A percentile compares a stretch with the other conserved stretches of the same genome.
Evolutionary conservation across 1,284 basidiomycete species (phyloP).

Genomic region (Ceratobasidium sp.): DNA sequence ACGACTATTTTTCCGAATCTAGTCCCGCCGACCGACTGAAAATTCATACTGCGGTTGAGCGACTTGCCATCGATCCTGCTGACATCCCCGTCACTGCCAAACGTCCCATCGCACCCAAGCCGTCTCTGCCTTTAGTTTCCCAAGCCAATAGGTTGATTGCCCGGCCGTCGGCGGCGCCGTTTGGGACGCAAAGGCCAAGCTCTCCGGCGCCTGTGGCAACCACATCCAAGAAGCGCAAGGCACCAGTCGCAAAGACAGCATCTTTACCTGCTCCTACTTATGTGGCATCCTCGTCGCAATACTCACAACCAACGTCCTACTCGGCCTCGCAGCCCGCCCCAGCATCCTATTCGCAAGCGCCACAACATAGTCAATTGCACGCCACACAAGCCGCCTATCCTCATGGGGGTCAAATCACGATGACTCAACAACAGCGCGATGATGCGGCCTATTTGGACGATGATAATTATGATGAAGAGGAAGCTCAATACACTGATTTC

Average conservation of each 20-base stretch:
- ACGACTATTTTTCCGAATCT: conserved; percentile 5
- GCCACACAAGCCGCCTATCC: not conserved
- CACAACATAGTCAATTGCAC: not conserved
- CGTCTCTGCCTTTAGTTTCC: conserved; percentile 41
- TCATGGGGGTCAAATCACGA: conserved; percentile 13
- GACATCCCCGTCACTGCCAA: conserved; percentile 55
- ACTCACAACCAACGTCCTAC: not conserved
- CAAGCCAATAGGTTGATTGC: conserved; percentile 46
- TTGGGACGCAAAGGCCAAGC: conserved; percentile 6
- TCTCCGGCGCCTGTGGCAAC: conserved; percentile 7
- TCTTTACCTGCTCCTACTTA: not conserved
- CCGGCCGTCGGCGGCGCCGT: conserved; percentile 44
- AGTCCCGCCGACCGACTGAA: conserved; percentile 67
- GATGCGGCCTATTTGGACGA: conserved; percentile 49
- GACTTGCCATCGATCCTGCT: conserved; percentile 60
- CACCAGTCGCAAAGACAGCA: not conserved
- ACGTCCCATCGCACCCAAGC: conserved; percentile 41
- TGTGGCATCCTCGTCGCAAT: not conserved
- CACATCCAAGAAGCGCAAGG: conserved; percentile 20
- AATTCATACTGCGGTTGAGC: conserved; percentile 63
- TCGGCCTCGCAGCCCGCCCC: not conserved
- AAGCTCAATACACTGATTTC: conserved; percentile 61
- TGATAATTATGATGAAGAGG: conserved; percentile 56
- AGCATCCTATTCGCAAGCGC: not conserved
- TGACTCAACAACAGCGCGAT: conserved; percentile 30